Evolutionary conservation across 179 eudicot species (phyloP), one percentile per base, ranked within the genome.

Genomic region (Silene noctiflora): DNA sequence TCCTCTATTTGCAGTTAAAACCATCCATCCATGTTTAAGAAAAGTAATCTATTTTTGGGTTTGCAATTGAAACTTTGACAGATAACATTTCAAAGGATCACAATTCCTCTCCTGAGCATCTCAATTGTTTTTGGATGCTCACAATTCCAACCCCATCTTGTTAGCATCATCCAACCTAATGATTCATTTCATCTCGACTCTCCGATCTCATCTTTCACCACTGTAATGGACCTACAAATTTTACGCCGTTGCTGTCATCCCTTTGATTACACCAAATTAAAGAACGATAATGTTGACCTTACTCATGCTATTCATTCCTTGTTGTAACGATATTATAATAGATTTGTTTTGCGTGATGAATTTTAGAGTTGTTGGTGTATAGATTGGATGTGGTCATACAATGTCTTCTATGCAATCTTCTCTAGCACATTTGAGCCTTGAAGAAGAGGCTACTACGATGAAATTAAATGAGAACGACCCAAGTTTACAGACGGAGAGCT

Each of bases 401-500:
- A 69, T 66, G 67, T 56, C 81, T 69, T 33, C 76, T 22, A 22
- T 31, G 59, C 61, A 75, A 63, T 22, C 68, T 20, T 29, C 48
- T 63, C 4, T 19, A 13, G 21, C 11, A 11, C 78, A 27, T 48
- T n/a, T 25, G 9, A 35, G 7, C 63, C 55, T 42, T 33, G 10
- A 17, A 20, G 72, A 73, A 11, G 65, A 65, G 27, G 25, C 56
- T 53, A 39, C 67, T 20, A 3, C 55, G 1, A 39, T 3, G 48
- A 75, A 70, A 24, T 24, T 76, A 72, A 51, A 76, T 6, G 83
- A 67, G 42, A 58, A 27, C 4, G 64, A 56, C 7, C 62, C 67
- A 72, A 21, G 33, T 21, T 48, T 72, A 33, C 25, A 42, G 1
- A 59, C 74, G 46, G 83, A 80, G 61, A 80, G 77, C 67, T 80